Conservation (phyloP, 2,329 filamentous ascomycete genomes). For the Penicillium sp. region DNA sequence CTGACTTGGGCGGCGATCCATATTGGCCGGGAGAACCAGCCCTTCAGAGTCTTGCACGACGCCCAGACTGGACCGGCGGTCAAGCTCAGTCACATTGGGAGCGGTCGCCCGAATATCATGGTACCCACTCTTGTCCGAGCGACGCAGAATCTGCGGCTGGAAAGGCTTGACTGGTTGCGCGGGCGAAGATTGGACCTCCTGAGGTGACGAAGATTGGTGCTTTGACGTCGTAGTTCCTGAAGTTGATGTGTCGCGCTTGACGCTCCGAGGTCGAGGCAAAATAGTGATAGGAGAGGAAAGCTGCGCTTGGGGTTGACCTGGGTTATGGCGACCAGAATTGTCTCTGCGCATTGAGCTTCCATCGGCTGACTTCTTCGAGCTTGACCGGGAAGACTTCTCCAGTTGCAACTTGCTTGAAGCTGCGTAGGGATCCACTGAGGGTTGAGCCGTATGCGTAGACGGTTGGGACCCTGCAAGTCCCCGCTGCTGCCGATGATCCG, state of each 20-base stretch:
- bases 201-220: slow-evolving; percentile 6
- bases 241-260: slow-evolving; percentile 23
- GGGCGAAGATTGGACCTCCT: slow-evolving; percentile 25
- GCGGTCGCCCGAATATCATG: slow-evolving; percentile 21
- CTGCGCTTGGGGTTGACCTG: slow-evolving; percentile 13
- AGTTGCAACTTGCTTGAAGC: slow-evolving; percentile 38
- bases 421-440: slow-evolving; percentile 37
- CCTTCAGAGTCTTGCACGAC: slow-evolving; percentile 11
- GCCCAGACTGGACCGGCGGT: slow-evolving; percentile 12
- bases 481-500: slow-evolving; percentile 9
- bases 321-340: slow-evolving; percentile 18
- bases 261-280: slow-evolving; percentile 29
- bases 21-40: slow-evolving; percentile 18
- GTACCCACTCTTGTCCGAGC: slow-evolving; percentile 38
- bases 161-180: slow-evolving; percentile 41
- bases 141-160: slow-evolving; percentile 50
- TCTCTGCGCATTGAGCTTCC: slow-evolving; percentile 17
- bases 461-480: slow-evolving; percentile 12
- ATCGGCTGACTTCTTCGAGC: slow-evolving; percentile 21
- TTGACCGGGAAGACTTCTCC: slow-evolving; percentile 26
- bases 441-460: slow-evolving; percentile 16
- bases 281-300: slow-evolving; percentile 35
- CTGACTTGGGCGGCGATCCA: slow-evolving; percentile 38
- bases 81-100: slow-evolving; percentile 2
- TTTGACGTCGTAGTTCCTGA: slow-evolving; percentile 11